Base-by-base conservation (phyloP, 2,329 filamentous ascomycete genomes). In the Botrytis squamosa region DNA sequence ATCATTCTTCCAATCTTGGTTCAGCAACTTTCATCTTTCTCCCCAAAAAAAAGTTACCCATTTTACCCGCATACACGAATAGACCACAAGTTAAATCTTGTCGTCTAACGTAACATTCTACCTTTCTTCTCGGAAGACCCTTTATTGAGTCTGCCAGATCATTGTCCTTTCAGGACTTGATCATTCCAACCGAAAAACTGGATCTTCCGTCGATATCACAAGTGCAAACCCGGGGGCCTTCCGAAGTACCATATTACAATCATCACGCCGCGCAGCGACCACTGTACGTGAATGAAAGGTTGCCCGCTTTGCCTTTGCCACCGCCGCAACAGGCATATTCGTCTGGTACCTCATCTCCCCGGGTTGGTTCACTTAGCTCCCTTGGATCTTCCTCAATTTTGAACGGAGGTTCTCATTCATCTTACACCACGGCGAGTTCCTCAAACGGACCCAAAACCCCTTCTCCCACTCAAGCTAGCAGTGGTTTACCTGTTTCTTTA, bases 131-230 rank as follows among this genome's bases (percentile, higher is more conserved):
- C 73, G 73, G 76, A 77, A 74, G 66, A 74, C 77, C 49, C 77
- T 75, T 76, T 75, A 71, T 75, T 75, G 78, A 79, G 77, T 77
- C 73, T 75, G 73, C 74, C 75, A 64, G 60, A 74, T 74, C 76
- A 77, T 75, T 77, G 78, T 81, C 79, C 79, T 76, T 71, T 71
- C 70, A 74, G 79, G 80, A 80, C 79, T 77, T 78, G 75, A 79
- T 73, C 76, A 62, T 65, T 75, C 74, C 89, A 85, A 92, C 90
- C 93, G 93, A 89, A 91, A 96, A 95, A 88, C 93, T 97, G 93
- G 93, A 95, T 93, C 90, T 95, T 84, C 92, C 93, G 85, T 93
- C 93, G 85, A 92, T 94, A 82, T 92, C 92, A 82, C 91, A 93
- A 86, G 89, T 93, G 86, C 91, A 93, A 85, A 89, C 91, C 88